Base-by-base conservation (phyloP, 2,329 filamentous ascomycete species). In the Botrytis pseudocinerea region DNA sequence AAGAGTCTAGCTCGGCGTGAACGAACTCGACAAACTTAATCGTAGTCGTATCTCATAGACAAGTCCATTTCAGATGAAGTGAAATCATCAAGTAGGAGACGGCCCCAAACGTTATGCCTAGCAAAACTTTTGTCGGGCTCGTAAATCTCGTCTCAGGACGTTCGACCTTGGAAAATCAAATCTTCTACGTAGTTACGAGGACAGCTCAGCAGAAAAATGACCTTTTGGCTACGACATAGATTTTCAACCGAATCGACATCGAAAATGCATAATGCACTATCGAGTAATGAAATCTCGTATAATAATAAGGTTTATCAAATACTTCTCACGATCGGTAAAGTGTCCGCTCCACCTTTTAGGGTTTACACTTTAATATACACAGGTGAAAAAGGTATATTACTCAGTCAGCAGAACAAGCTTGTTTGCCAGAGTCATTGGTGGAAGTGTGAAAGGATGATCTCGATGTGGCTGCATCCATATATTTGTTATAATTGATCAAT, bases 181-280 rank as follows among this genome's bases (percentile, higher is more conserved):
- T 12, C 22, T 35, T 28, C 20, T 28, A 35, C 4, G 28, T 16
- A 22, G 8, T 20, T 12, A 63, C 16, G n/a, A 64, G 18, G n/a
- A 69, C 14, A 32, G 9, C 22, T n/a, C n/a, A 25, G 22, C 66
- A 69, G 28, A n/a, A 44, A 44, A 42, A 7, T n/a, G 42, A 44
- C 38, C n/a, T 44, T 42, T 20, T 59, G 59, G 28, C 46, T 38
- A n/a, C 38, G 16, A 51, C n/a, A 16, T 22, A 59, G 38, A 44
- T 18, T 28, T 28, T 18, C 42, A 40, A 40, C 42, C 22, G 32
- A 48, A 63, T 40, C 48, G 28, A 28, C 40, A 46, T 10, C 7
- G 20, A 70, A 44, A 70, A 48, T 25, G 69, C 42, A 63, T 51
- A 22, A 48, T 44, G 40, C 16, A 25, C 32, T n/a, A 70, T 60